Conservation (phyloP, 805 yeast species). For the Cyberlindnera japonica region DNA sequence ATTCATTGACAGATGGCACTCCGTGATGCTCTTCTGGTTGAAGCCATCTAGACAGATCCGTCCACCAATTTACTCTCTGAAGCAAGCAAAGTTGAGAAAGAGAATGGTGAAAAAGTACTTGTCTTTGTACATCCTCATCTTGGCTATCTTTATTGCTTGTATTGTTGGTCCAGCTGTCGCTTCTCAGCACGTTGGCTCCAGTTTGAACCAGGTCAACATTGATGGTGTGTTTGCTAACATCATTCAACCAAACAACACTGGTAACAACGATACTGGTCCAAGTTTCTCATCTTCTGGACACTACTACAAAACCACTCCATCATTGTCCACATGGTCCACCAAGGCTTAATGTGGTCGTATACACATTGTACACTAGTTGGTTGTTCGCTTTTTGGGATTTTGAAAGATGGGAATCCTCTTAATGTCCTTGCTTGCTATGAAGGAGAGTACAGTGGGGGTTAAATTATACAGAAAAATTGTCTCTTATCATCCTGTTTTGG, state of each 20-base stretch:
- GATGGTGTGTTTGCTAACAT: constrained; percentile 57
- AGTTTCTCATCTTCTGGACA: constrained; percentile 32
- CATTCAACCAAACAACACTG: constrained; percentile 83
- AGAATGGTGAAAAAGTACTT: constrained; percentile 96
- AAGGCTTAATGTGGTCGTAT: constrained; percentile 32
- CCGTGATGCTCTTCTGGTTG: constrained; percentile 98
- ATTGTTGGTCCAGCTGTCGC: constrained; percentile 93
- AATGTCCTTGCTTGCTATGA: neutral
- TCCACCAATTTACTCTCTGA: constrained; percentile 95
- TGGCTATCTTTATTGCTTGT: constrained; percentile 67
- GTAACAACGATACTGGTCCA: constrained; percentile 80
- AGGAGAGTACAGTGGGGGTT: neutral
- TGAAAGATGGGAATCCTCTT: neutral
- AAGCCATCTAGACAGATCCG: constrained; percentile 95
- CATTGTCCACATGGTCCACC: constrained; percentile 53
- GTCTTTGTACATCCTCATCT: constrained; percentile 66
- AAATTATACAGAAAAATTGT: neutral
- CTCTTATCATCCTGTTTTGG: neutral
- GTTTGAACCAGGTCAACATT: constrained; percentile 24
- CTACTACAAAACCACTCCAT: constrained; percentile 49
- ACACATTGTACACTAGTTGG: constrained; percentile 4
- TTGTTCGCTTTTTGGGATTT: neutral
- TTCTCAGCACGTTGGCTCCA: constrained; percentile 44
- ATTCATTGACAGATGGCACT: constrained; percentile 93
- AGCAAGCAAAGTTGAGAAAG: constrained; percentile 93